A percentile compares a stretch with the other conserved stretches of the same genome.
phyloP scores from a whole-genome alignment of 495 filamentous ascomycete species.

The Tuber calosporum region DNA sequence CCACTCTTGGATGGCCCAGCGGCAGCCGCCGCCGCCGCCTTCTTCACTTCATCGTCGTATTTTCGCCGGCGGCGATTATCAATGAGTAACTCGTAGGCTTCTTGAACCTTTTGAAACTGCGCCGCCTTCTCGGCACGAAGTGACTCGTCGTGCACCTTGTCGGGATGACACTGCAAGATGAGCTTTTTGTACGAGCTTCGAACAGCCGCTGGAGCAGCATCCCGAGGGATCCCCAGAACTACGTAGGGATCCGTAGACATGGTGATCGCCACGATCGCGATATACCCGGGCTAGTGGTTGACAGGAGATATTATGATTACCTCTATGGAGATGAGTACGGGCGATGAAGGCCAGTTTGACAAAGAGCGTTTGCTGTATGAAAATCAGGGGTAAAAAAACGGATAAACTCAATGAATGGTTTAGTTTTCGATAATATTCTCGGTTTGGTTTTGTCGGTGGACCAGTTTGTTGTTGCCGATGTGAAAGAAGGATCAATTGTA shows the following conservation, averaged over 20 bases:
- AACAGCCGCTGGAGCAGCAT: conserved; percentile 66
- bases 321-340: neutral
- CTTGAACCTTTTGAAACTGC: conserved; percentile 87
- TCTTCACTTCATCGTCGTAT: conserved; percentile 69
- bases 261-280: conserved; percentile 30
- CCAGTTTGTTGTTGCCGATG: conserved; percentile 5
- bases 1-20: conserved; percentile 39
- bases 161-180: conserved; percentile 86
- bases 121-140: conserved; percentile 62
- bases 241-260: conserved; percentile 71
- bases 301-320: conserved; percentile 6
- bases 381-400: neutral
- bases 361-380: neutral
- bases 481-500: neutral
- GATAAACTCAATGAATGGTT: neutral
- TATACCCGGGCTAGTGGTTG: neutral
- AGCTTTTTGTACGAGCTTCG: conserved; percentile 82
- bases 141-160: conserved; percentile 79
- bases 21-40: conserved; percentile 51
- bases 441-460: neutral
- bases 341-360: neutral
- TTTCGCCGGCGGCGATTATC: conserved; percentile 62
- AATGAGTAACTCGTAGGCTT: conserved; percentile 84
- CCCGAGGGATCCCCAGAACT: conserved; percentile 65
- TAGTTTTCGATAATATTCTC: neutral